Percentiles rank a stretch among this genome's conserved stretches.
phyloP scores from a whole-genome alignment of 257 asterid species.

The Knoxia roxburghii region DNA sequence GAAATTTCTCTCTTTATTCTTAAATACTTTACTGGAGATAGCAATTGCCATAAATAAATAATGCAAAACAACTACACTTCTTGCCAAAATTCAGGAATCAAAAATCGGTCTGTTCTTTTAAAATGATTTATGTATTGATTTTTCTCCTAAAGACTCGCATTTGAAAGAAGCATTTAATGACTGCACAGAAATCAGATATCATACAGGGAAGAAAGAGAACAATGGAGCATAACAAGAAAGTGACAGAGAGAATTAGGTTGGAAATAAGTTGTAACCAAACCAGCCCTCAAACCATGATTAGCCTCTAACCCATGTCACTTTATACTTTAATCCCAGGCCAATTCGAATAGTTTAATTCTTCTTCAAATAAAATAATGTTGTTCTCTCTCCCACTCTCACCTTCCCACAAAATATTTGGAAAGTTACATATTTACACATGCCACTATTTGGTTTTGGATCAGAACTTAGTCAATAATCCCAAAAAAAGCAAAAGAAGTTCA shows the following conservation, averaged over 20 bases:
- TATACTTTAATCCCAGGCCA: slow-evolving; percentile 1
- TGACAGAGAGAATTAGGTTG: slow-evolving; percentile 16
- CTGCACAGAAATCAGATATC: slow-evolving; percentile 4
- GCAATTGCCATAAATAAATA: too few species aligned
- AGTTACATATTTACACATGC: neutral
- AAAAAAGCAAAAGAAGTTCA: neutral
- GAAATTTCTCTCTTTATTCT: too few species aligned
- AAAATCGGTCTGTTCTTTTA: too few species aligned
- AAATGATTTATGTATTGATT: too few species aligned
- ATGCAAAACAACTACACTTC: too few species aligned
- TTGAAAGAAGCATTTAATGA: neutral
- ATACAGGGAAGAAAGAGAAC: neutral
- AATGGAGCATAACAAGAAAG: slow-evolving; percentile 1
- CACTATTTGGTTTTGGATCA: slow-evolving; percentile 8
- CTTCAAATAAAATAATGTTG: slow-evolving; percentile 13
- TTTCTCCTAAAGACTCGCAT: too few species aligned
- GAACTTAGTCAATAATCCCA: slow-evolving; percentile 9
- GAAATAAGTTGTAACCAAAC: slow-evolving; percentile 19
- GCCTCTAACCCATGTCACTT: neutral
- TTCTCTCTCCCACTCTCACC: neutral
- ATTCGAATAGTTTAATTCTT: neutral
- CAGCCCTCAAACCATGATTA: slow-evolving; percentile 15
- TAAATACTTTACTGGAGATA: too few species aligned
- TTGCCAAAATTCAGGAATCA: too few species aligned
- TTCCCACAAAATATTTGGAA: slow-evolving; percentile 4